These are phyloP conservation scores for Clausena lansium DNA, from an alignment of 345 rosid genomes.

Conservation along the genomic window DNA sequence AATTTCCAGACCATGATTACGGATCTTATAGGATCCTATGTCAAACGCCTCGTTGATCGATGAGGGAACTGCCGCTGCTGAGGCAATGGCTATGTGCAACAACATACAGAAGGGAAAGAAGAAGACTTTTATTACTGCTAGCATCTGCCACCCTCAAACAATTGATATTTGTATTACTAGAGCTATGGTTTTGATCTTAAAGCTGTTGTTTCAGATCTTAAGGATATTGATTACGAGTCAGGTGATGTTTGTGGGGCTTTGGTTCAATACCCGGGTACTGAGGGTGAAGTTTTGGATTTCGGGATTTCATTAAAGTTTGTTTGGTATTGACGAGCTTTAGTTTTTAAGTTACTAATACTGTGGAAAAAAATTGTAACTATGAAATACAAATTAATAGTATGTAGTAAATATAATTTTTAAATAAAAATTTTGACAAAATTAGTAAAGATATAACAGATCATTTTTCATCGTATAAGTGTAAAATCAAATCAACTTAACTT, in stretches of 20 bases:
- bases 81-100: constrained; percentile 99
- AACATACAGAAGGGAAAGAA: constrained; percentile 83
- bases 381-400: no score
- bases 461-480: no score
- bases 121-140: constrained; percentile 85
- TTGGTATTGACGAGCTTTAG: no score
- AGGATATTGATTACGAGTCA: constrained; percentile 71
- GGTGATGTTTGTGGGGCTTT: constrained; percentile 95
- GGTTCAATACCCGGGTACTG: constrained; percentile 97
- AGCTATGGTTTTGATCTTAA: constrained; percentile 82
- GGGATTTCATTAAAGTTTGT: constrained; percentile 71
- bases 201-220: constrained; percentile 67
- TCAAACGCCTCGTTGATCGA: constrained; percentile 92
- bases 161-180: constrained; percentile 91
- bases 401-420: no score
- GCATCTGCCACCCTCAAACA: constrained; percentile 89
- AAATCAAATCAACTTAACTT: no score
- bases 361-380: no score
- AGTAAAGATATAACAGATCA: no score
- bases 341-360: no score
- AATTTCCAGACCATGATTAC: constrained; percentile 88
- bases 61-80: constrained; percentile 98
- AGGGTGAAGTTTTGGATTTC: constrained; percentile 89
- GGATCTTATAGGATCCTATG: constrained; percentile 93
- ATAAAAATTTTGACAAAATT: no score